Base-by-base conservation (phyloP, 345 rosid species). In the Eutrema yunnanense region DNA sequence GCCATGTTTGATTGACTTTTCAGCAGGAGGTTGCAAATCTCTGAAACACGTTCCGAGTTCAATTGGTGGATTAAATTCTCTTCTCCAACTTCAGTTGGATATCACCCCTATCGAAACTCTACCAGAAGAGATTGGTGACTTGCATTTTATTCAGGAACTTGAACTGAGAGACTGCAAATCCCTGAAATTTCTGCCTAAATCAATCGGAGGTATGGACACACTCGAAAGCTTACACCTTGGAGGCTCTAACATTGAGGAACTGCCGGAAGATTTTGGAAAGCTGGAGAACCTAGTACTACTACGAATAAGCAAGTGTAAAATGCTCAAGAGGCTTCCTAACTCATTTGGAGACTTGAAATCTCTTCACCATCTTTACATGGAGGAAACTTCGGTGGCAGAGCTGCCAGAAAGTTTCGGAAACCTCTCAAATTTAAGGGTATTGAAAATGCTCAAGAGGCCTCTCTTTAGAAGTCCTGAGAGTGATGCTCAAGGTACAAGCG, bases 321-420 rank as follows among this genome's bases (percentile, higher is more conserved):
- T 0, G 42, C 77, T 77, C 8, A 73, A 59, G 62, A 65, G 30
- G 43, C 80, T 77, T 65, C 80, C 80, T 41, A 2, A 65, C 0
- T 58, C 80, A 34, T 71, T 71, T 65, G 73, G 77, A 48, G 36
- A 26, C 51, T 65, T 77, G 58, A 77, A 65, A 29, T 71, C 80
- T 43, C 77, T 77, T 34, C 26, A 26, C 37, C 50, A 3, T n/a
- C 43, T 77, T 12, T 3, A 0, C 58, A 72, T 71, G 73, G 0
- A 71, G 19, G 69, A 71, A 51, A 33, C 73, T 14, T 36, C 2
- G 55, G 73, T 71, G 3, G 8, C 0, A 36, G 40, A 64, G 29
- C 3, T 77, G 68, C 80, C 80, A 13, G 68, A 65, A 36, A 77
- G 56, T 49, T 71, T 77, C 2, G 80, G 80, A 43, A 72, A 66